A percentile compares a stretch with the other conserved stretches of the same genome.
These are phyloP conservation scores for Stagonosporopsis rhizophila DNA, from an alignment of 2,329 filamentous ascomycete species.

Conservation along the genomic window DNA sequence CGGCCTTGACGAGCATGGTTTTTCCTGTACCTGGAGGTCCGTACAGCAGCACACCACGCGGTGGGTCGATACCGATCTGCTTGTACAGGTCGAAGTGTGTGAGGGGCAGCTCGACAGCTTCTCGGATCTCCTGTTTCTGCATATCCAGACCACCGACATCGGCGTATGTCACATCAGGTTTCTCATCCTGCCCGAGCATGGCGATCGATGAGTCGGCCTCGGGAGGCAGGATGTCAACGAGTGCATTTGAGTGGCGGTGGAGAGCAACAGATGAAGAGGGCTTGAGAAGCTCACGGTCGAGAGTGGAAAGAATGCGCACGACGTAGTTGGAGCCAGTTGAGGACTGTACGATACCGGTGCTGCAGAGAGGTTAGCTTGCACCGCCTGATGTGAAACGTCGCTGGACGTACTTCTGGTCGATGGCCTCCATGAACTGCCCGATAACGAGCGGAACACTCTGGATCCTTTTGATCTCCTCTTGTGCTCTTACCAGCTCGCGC, in stretches of 20 bases:
- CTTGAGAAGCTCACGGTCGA: constrained; percentile 97
- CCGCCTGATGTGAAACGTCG: neutral
- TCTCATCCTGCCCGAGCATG: constrained; percentile 96
- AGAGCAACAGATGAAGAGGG: constrained; percentile 96
- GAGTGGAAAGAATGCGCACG: constrained; percentile 95
- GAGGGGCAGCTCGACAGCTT: constrained; percentile 94
- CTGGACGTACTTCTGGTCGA: constrained; percentile 87
- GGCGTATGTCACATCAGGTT: constrained; percentile 96
- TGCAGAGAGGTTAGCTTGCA: constrained; percentile 50
- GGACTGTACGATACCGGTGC: constrained; percentile 97
- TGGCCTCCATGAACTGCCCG: constrained; percentile 99
- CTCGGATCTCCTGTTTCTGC: constrained; percentile 99
- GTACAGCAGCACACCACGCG: constrained; percentile 93
- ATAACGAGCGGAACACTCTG: constrained; percentile 98
- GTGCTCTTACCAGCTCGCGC: constrained; percentile 92
- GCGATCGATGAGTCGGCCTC: constrained; percentile 98
- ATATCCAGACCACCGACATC: constrained; percentile 98
- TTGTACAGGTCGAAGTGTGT: constrained; percentile 99
- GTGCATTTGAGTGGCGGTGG: constrained; percentile 96
- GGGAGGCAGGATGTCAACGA: constrained; percentile 97
- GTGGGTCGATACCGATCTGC: constrained; percentile 98
- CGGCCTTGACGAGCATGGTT: constrained; percentile 97
- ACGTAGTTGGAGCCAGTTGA: constrained; percentile 99
- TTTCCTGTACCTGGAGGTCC: constrained; percentile 95
- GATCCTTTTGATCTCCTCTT: constrained; percentile 99